Percentiles rank a stretch among this genome's conserved stretches.
Evolutionary conservation across 257 asterid genomes (phyloP).

Genomic region (Penstemon newberryi): DNA sequence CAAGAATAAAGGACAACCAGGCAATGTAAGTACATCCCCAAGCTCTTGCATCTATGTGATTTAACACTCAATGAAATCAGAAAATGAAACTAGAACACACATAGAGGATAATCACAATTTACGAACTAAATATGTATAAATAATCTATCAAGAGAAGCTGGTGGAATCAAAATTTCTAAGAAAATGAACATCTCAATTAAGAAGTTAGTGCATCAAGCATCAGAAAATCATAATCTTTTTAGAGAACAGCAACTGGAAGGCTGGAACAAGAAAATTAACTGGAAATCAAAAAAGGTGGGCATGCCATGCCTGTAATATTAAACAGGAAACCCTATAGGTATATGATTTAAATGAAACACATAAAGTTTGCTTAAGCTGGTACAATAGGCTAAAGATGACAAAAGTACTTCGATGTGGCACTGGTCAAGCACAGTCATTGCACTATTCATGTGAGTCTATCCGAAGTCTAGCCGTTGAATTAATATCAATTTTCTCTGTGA

Average conservation of each 20-base stretch:
- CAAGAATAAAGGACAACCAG: slow-evolving; percentile 1
- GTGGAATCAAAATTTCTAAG: not conserved
- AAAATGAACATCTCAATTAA: not conserved
- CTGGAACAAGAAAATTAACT: slow-evolving; percentile 5
- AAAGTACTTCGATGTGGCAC: not conserved
- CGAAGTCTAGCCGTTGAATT: not conserved
- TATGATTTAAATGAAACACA: not conserved
- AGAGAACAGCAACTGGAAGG: not conserved
- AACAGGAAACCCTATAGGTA: not conserved
- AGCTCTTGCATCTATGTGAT: not conserved
- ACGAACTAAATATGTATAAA: not conserved
- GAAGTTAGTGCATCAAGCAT: slow-evolving; percentile 1
- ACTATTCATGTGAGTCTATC: not conserved
- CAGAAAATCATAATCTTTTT: not conserved
- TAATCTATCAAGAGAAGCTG: not conserved
- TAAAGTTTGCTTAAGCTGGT: not conserved
- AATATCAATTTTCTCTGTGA: not conserved
- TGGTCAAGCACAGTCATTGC: not conserved
- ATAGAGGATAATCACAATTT: not conserved
- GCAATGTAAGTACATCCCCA: slow-evolving; percentile 9
- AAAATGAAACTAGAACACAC: not conserved
- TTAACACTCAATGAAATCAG: not conserved
- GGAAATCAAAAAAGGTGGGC: not conserved
- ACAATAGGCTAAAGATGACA: not conserved
- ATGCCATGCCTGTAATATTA: not conserved